Percentiles rank a stretch among this genome's conserved stretches.
Evolutionary conservation across 1,284 basidiomycete genomes (phyloP).

Genomic region (Puccinia triticina): DNA sequence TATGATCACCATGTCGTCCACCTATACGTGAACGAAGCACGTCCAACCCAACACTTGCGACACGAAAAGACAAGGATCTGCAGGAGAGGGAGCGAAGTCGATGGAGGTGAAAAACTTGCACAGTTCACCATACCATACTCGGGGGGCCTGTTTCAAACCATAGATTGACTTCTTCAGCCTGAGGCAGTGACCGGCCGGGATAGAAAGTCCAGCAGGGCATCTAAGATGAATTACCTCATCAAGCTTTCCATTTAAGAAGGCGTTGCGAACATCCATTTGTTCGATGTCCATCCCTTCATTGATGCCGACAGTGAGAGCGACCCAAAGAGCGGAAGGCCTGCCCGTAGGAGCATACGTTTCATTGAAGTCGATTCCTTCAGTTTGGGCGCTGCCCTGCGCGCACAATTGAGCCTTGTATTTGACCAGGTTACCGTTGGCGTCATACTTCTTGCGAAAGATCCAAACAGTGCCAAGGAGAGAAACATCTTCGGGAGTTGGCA

Average conservation of each 20-base stretch:
- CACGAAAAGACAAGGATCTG: constrained; percentile 18
- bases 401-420: not conserved
- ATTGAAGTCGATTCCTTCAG: not conserved
- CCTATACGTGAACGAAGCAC: constrained; percentile 4
- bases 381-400: constrained; percentile 12
- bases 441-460: not conserved
- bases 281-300: too few relatives aligned
- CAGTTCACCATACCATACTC: constrained; percentile 8
- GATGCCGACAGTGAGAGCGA: too few relatives aligned
- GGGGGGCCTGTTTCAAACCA: too few relatives aligned
- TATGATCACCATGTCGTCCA: too few relatives aligned
- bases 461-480: not conserved
- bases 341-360: not conserved
- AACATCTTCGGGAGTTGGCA: not conserved
- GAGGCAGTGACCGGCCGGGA: not conserved
- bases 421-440: not conserved
- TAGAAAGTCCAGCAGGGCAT: not conserved
- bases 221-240: constrained; percentile 5
- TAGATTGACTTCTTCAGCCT: constrained; percentile 2
- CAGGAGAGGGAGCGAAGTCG: not conserved
- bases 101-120: constrained; percentile 1
- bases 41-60: not conserved
- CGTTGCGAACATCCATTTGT: constrained; percentile 13
- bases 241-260: not conserved
- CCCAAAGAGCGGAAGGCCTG: too few relatives aligned